phyloP scores from a whole-genome alignment of 805 yeast genomes.

The Candida tallmaniae region DNA sequence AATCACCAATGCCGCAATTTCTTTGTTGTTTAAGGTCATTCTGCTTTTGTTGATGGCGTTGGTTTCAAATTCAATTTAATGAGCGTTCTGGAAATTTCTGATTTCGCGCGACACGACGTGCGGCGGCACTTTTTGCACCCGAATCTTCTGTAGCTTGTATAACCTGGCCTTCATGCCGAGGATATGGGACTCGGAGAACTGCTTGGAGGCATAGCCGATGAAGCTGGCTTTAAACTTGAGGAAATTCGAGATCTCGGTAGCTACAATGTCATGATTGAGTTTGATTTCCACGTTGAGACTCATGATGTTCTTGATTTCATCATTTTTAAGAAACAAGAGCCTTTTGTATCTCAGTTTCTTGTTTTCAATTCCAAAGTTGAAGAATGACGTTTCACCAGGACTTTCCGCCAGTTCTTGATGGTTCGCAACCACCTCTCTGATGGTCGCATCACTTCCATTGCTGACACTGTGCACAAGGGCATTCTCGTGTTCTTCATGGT shows the following conservation, averaged over 20 bases:
- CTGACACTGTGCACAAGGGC: neutral
- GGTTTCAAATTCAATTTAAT: neutral
- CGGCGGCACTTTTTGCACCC: neutral
- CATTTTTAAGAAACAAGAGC: constrained; percentile 35
- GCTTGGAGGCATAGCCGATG: constrained; percentile 32
- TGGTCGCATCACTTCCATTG: neutral
- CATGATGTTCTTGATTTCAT: constrained; percentile 38
- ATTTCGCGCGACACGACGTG: neutral
- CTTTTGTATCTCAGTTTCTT: constrained; percentile 46
- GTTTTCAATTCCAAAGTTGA: constrained; percentile 45
- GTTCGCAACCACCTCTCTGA: neutral
- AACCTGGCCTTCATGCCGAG: constrained; percentile 2
- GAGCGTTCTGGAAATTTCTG: constrained; percentile 1
- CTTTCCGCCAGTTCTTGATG: neutral
- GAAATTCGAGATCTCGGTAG: constrained; percentile 59
- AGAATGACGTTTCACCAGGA: constrained; percentile 19
- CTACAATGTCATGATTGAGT: constrained; percentile 54
- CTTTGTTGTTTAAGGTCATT: constrained; percentile 33
- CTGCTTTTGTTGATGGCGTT: no score
- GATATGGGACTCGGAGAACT: constrained; percentile 16
- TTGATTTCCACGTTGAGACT: constrained; percentile 45
- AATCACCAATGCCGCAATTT: constrained; percentile 69
- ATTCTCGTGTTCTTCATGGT: neutral
- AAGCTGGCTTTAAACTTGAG: constrained; percentile 46
- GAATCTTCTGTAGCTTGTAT: neutral